These are phyloP conservation scores for Pichia sp. DNA, from an alignment of 1,139 yeast genomes.

Conservation along the genomic window DNA sequence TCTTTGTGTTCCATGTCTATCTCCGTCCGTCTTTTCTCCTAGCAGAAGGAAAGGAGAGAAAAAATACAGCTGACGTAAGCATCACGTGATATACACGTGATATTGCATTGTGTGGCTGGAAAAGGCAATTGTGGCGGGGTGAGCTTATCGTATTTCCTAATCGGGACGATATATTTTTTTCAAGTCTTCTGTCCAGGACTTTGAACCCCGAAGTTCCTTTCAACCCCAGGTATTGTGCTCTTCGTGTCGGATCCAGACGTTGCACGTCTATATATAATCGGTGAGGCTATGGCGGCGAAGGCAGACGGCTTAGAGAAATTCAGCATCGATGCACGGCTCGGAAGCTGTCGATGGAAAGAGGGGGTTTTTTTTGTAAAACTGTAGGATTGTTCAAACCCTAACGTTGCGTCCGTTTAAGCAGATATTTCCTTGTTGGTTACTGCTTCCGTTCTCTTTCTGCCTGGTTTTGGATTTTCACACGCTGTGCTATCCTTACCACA, in stretches of 20 bases:
- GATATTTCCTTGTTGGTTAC: background rate
- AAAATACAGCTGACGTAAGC: background rate
- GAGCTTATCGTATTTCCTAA: constrained; percentile 1
- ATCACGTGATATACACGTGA: background rate
- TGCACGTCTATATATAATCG: background rate
- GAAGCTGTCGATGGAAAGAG: background rate
- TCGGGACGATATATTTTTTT: background rate
- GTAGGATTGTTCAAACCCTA: background rate
- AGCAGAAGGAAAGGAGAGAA: background rate
- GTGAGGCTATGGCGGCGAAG: background rate
- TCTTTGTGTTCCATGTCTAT: too few relatives aligned
- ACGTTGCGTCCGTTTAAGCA: background rate
- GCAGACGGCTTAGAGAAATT: background rate
- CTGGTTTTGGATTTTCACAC: too few relatives aligned
- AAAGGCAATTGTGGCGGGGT: constrained; percentile 4
- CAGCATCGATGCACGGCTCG: background rate
- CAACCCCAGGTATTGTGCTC: background rate
- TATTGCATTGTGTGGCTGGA: background rate
- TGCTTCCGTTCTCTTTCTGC: background rate
- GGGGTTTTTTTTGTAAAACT: background rate
- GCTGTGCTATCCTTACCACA: too few relatives aligned
- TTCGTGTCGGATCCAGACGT: background rate
- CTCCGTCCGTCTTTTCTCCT: background rate
- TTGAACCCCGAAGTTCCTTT: background rate
- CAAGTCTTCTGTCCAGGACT: background rate